phyloP scores from a whole-genome alignment of 306 rosid species.

The Castanospermum australe region DNA sequence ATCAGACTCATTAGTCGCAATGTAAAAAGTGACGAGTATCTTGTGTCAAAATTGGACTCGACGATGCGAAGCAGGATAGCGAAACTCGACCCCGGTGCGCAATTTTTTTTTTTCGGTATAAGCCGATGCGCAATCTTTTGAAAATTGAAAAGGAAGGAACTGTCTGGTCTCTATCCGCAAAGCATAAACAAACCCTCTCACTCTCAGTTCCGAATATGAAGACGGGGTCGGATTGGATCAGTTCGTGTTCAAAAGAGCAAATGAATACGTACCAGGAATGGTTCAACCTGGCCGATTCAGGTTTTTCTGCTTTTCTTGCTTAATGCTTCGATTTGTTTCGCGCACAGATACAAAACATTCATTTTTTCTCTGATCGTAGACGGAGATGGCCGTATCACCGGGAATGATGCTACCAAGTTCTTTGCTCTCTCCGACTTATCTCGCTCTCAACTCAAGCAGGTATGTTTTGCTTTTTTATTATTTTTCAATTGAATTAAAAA shows the following conservation, averaged over 20 bases:
- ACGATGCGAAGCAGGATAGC: background rate
- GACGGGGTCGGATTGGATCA: constrained; percentile 47
- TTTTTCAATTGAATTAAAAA: background rate
- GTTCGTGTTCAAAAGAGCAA: constrained; percentile 55
- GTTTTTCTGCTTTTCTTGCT: constrained; percentile 30
- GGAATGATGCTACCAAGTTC: constrained; percentile 80
- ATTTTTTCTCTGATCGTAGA: constrained; percentile 34
- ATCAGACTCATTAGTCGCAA: background rate
- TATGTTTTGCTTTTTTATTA: background rate
- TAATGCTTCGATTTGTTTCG: background rate
- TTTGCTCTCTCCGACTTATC: constrained; percentile 84
- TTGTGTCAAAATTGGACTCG: background rate
- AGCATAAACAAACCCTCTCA: background rate
- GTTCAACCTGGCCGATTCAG: constrained; percentile 86
- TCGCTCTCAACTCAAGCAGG: constrained; percentile 85
- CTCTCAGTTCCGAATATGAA: constrained; percentile 43
- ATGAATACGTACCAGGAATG: constrained; percentile 64
- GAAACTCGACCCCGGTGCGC: background rate
- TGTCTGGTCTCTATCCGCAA: background rate
- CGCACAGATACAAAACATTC: background rate
- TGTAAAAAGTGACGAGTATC: background rate
- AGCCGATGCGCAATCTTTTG: background rate
- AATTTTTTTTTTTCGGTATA: too few relatives aligned
- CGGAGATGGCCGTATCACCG: constrained; percentile 78
- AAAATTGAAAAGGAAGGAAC: background rate